Conservation (phyloP, 1,284 basidiomycete species). For the Ustilago esculenta region DNA sequence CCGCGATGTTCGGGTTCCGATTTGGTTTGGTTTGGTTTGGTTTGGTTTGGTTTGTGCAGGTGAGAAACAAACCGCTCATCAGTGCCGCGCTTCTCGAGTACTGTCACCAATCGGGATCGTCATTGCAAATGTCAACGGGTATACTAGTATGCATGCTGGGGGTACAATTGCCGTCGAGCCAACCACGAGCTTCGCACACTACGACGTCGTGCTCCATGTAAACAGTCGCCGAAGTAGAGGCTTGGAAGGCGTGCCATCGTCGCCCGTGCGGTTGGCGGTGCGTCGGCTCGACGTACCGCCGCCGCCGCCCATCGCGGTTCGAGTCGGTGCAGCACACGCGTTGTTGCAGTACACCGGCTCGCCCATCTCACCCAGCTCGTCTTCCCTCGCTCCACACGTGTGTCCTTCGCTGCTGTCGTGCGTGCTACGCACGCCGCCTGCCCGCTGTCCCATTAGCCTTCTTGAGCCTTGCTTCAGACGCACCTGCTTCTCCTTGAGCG, state of each 20-base stretch:
- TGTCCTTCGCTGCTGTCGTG: background rate
- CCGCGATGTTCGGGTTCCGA: too few species aligned
- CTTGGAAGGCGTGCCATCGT: slow-evolving; percentile 19
- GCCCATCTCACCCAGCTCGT: background rate
- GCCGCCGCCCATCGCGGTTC: background rate
- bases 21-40: too few species aligned
- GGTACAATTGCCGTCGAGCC: too few species aligned
- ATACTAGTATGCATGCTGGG: too few species aligned
- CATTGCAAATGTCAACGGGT: too few species aligned
- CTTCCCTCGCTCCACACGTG: too few species aligned
- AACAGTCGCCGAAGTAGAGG: slow-evolving; percentile 32
- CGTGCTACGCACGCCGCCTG: background rate
- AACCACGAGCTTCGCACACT: too few species aligned
- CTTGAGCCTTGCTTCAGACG: slow-evolving; percentile 27
- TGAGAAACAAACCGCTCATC: too few species aligned
- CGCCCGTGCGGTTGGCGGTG: slow-evolving; percentile 2
- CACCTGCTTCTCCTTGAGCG: slow-evolving; percentile 38
- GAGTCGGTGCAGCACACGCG: background rate
- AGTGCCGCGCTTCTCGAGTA: too few species aligned
- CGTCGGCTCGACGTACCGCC: slow-evolving; percentile 7
- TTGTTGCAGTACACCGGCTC: background rate
- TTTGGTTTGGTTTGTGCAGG: too few species aligned
- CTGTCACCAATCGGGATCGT: too few species aligned
- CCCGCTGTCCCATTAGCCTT: slow-evolving; percentile 29
- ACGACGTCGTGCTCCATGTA: slow-evolving; percentile 28